Percentiles rank a stretch among this genome's conserved stretches.
Evolutionary conservation across 2,329 filamentous ascomycete genomes (phyloP).

Genomic region (Diaporthe amygdali): DNA sequence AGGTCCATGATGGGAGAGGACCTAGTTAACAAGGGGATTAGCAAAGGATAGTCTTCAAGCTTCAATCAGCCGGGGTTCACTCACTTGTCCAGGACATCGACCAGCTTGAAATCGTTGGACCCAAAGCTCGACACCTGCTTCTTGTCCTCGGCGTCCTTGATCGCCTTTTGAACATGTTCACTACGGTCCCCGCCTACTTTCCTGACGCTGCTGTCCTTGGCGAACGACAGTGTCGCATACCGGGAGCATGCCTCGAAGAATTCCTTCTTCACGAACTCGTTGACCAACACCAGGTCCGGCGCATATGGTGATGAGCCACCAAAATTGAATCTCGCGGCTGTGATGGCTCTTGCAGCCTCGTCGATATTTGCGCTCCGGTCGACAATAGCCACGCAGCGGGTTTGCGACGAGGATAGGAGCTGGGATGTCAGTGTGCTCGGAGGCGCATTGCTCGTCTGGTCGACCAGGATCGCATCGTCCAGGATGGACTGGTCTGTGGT

Average conservation of each 20-base stretch:
- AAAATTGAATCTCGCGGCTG: constrained; percentile 59
- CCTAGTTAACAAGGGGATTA: constrained; percentile 19
- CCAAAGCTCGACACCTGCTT: constrained; percentile 32
- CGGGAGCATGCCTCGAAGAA: constrained; percentile 56
- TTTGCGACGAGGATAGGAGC: constrained; percentile 26
- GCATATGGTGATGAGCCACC: constrained; percentile 64
- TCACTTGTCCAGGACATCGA: constrained; percentile 34
- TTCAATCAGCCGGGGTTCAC: not conserved
- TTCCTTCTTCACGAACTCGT: constrained; percentile 62
- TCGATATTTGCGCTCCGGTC: constrained; percentile 63
- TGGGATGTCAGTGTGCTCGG: not conserved
- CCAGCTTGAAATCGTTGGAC: constrained; percentile 31
- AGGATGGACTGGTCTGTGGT: constrained; percentile 28
- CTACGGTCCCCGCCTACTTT: constrained; percentile 28
- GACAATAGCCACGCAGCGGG: constrained; percentile 56
- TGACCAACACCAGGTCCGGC: constrained; percentile 68
- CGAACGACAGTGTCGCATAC: constrained; percentile 37
- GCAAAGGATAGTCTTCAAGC: rapidly evolving
- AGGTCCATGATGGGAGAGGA: constrained; percentile 29
- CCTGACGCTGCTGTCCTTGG: constrained; percentile 22
- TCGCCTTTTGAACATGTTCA: constrained; percentile 28
- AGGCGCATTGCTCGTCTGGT: constrained; percentile 29
- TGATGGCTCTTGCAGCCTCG: constrained; percentile 56
- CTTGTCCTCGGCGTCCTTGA: constrained; percentile 33
- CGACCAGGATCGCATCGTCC: constrained; percentile 30